Conservation (phyloP, 805 yeast species). For the Wickerhamia fluorescens region DNA sequence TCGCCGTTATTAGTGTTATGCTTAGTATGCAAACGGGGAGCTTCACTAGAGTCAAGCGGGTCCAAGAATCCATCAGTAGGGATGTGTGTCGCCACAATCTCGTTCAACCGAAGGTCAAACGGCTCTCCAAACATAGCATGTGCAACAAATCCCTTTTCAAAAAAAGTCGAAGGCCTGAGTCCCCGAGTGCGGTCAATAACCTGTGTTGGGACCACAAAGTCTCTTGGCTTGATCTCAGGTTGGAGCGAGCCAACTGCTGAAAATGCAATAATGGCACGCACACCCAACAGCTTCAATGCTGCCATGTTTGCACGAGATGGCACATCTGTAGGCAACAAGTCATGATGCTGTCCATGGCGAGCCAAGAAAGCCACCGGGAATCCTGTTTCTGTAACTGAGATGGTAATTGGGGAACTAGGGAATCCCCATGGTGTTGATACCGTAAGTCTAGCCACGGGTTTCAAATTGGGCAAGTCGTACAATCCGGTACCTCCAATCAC, state of each 20-base stretch:
- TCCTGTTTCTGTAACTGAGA: constrained; percentile 69
- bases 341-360: constrained; percentile 90
- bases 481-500: constrained; percentile 98
- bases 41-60: constrained; percentile 36
- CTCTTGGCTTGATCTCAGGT: constrained; percentile 84
- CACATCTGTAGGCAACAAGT: constrained; percentile 83
- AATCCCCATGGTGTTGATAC: constrained; percentile 95
- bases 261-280: constrained; percentile 82
- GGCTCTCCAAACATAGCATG: constrained; percentile 98
- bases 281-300: constrained; percentile 83
- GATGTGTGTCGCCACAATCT: constrained; percentile 49
- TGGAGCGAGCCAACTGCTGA: constrained; percentile 95
- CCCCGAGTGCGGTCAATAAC: constrained; percentile 97
- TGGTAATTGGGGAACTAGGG: constrained; percentile 90
- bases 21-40: constrained; percentile 57
- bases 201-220: constrained; percentile 95
- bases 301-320: constrained; percentile 95
- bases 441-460: constrained; percentile 78
- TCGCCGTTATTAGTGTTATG: constrained; percentile 47
- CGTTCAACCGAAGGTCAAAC: constrained; percentile 68
- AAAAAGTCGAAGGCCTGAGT: constrained; percentile 80
- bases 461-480: constrained; percentile 73
- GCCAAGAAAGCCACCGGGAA: constrained; percentile 90
- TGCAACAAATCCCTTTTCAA: constrained; percentile 90
- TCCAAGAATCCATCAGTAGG: constrained; percentile 43